Evolutionary conservation across 192 early-diverging fungal species (phyloP).

Genomic region (Podila verticillata): DNA sequence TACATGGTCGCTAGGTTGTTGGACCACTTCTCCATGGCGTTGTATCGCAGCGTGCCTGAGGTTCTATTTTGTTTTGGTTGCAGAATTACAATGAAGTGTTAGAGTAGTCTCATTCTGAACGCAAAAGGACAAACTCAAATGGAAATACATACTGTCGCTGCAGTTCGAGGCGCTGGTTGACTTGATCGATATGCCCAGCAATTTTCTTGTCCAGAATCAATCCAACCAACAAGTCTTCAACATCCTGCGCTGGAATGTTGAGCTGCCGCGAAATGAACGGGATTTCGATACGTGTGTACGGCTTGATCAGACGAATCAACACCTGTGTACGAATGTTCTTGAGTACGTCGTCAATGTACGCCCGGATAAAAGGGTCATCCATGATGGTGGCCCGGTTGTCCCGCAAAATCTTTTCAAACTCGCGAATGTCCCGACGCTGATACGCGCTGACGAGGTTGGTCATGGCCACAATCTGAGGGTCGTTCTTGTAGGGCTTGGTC

Average conservation of each 20-base stretch:
- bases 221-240: constrained; percentile 86
- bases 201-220: constrained; percentile 92
- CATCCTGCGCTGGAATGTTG: constrained; percentile 78
- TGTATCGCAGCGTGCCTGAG: constrained; percentile 69
- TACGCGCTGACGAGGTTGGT: constrained; percentile 91
- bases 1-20: constrained; percentile 68
- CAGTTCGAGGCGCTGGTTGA: constrained; percentile 80
- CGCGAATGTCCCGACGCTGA: constrained; percentile 85
- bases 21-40: constrained; percentile 79
- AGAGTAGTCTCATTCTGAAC: background rate
- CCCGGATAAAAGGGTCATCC: constrained; percentile 89
- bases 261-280: constrained; percentile 83
- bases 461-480: constrained; percentile 93
- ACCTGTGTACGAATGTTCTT: constrained; percentile 95
- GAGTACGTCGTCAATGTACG: constrained; percentile 92
- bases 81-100: background rate
- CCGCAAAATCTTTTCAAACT: constrained; percentile 88
- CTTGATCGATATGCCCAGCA: constrained; percentile 89
- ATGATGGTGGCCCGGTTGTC: constrained; percentile 81
- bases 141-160: constrained; percentile 66
- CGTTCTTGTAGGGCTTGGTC: constrained; percentile 95
- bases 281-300: constrained; percentile 93
- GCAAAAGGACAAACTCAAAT: background rate
- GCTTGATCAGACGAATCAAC: constrained; percentile 82
- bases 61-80: constrained; percentile 53